phyloP scores from a whole-genome alignment of 2,329 filamentous ascomycete genomes.

The Fusarium albosuccineum region DNA sequence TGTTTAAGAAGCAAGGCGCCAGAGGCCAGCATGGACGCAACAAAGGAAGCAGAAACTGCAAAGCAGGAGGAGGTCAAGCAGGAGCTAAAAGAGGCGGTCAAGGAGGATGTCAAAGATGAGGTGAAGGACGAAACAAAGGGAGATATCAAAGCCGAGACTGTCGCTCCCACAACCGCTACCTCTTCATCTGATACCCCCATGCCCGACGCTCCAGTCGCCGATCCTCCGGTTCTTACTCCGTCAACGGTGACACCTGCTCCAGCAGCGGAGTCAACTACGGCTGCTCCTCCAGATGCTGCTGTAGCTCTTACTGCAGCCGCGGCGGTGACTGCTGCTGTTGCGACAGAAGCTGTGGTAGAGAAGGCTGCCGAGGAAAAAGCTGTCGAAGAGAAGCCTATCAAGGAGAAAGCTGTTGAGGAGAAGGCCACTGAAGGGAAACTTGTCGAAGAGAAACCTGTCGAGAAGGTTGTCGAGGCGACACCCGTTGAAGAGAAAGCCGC shows the following conservation, averaged over 20 bases:
- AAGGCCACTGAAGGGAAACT: background rate
- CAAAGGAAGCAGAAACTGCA: conserved; percentile 41
- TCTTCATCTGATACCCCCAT: conserved; percentile 25
- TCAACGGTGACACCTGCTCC: conserved; percentile 11
- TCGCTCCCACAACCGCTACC: conserved; percentile 1
- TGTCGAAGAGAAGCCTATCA: background rate
- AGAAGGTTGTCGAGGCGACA: background rate
- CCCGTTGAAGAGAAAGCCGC: background rate
- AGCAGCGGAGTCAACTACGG: conserved; percentile 8
- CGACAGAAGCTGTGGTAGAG: conserved; percentile 25
- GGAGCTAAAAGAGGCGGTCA: conserved; percentile 21
- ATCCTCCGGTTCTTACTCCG: conserved; percentile 20
- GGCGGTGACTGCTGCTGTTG: conserved; percentile 25
- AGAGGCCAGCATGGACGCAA: conserved; percentile 36
- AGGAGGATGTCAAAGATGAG: conserved; percentile 33
- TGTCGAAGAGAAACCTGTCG: background rate
- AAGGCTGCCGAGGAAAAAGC: too few relatives aligned
- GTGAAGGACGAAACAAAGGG: conserved; percentile 37
- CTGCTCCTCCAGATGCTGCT: conserved; percentile 15
- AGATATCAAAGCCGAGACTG: conserved; percentile 16
- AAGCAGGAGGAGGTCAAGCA: conserved; percentile 43
- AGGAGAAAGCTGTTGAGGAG: background rate
- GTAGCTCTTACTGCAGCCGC: conserved; percentile 18
- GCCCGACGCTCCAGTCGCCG: conserved; percentile 18
- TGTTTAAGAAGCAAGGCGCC: conserved; percentile 12